Conservation (phyloP, 495 filamentous ascomycete species). For the Astrocystis sublimbata region DNA sequence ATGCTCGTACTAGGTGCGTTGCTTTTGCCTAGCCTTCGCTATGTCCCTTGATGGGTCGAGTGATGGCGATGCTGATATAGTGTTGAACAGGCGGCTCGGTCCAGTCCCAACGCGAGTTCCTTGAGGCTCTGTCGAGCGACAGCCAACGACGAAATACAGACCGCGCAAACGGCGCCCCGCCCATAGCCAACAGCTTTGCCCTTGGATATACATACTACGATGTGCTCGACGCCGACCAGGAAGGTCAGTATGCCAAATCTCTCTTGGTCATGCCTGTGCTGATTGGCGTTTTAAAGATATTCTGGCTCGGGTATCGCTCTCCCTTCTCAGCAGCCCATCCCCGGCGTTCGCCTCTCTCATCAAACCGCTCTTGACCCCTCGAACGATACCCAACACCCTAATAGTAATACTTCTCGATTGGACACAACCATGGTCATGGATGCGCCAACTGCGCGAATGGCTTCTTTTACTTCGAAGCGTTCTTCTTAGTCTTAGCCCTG, state of each 20-base stretch:
- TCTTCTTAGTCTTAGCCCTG: slow-evolving; percentile 70
- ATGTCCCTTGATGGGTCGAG: no score
- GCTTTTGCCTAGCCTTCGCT: slow-evolving; percentile 6
- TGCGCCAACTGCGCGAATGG: slow-evolving; percentile 85
- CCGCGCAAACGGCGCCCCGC: slow-evolving; percentile 65
- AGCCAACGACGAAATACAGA: slow-evolving; percentile 57
- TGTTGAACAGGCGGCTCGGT: slow-evolving; percentile 74
- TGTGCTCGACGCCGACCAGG: slow-evolving; percentile 91
- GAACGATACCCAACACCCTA: slow-evolving; percentile 82
- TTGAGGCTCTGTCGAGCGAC: slow-evolving; percentile 74
- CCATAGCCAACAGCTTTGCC: slow-evolving; percentile 89
- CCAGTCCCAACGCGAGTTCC: slow-evolving; percentile 85
- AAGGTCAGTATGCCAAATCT: slow-evolving; percentile 59
- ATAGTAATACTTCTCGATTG: slow-evolving; percentile 90
- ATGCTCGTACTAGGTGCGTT: slow-evolving; percentile 76
- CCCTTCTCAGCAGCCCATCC: slow-evolving; percentile 81
- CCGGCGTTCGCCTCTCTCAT: slow-evolving; percentile 81
- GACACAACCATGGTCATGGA: slow-evolving; percentile 90
- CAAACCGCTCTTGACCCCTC: slow-evolving; percentile 79
- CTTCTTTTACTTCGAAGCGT: slow-evolving; percentile 76
- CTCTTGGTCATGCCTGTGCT: slow-evolving; percentile 5
- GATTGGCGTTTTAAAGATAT: slow-evolving; percentile 64
- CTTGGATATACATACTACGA: slow-evolving; percentile 95
- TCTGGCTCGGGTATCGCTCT: slow-evolving; percentile 86
- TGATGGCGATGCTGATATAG: slow-evolving; percentile 28